Conservation (phyloP, 2,329 filamentous ascomycete genomes). For the Zymoseptoria tritici region DNA sequence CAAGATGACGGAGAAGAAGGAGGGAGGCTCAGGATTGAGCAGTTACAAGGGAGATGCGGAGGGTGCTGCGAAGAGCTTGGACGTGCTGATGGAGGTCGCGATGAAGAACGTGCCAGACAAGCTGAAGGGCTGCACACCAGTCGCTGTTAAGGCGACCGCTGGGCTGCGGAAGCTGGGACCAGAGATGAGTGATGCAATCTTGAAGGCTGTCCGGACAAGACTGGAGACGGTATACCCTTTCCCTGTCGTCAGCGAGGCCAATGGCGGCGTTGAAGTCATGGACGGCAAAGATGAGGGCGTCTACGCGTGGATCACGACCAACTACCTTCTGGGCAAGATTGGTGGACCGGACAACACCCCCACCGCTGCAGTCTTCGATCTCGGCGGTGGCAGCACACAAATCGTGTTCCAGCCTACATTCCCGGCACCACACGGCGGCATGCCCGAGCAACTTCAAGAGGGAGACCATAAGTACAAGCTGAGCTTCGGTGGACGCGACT, state of each 20-base stretch:
- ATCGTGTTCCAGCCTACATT: conserved; percentile 98
- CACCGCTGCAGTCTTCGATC: conserved; percentile 90
- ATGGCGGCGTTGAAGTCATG: conserved; percentile 92
- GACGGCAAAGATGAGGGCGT: conserved; percentile 95
- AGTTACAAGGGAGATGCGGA: conserved; percentile 80
- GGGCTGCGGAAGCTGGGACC: conserved; percentile 79
- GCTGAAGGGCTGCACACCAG: conserved; percentile 82
- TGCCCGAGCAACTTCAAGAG: conserved; percentile 75
- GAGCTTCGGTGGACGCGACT: conserved; percentile 80
- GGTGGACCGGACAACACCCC: conserved; percentile 82
- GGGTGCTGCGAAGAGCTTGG: conserved; percentile 81
- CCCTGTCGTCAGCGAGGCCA: conserved; percentile 78
- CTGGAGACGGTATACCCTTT: conserved; percentile 90
- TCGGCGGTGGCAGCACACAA: conserved; percentile 92
- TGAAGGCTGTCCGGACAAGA: conserved; percentile 73
- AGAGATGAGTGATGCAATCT: conserved; percentile 73
- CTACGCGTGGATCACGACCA: conserved; percentile 98
- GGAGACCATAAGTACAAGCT: conserved; percentile 96
- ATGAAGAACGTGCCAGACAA: conserved; percentile 77
- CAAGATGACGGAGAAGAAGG: conserved; percentile 81
- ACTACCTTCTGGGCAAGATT: conserved; percentile 97
- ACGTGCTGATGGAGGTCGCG: conserved; percentile 78
- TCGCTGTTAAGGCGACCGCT: conserved; percentile 97
- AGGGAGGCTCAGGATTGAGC: conserved; percentile 72
- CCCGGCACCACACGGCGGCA: conserved; percentile 64